Evolutionary conservation across 257 asterid genomes (phyloP).

Genomic region (Solanum pimpinellifolium): DNA sequence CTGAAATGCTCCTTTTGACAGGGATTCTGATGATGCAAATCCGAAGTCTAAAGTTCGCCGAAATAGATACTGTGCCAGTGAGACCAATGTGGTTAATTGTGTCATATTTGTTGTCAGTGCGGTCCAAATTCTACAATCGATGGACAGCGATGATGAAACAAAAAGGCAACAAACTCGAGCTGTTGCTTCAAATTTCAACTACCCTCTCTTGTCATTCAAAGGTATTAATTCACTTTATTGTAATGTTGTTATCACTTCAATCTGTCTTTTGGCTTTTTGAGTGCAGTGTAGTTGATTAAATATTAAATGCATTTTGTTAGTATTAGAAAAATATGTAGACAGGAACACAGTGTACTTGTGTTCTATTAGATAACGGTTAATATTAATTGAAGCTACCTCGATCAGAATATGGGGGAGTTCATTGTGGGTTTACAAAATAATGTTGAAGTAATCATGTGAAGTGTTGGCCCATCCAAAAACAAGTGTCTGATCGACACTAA

Average conservation of each 20-base stretch:
- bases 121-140: constrained; percentile 46
- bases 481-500: neutral
- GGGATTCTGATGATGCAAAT: constrained; percentile 38
- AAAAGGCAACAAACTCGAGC: constrained; percentile 19
- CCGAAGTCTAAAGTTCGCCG: constrained; percentile 29
- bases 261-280: neutral
- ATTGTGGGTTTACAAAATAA: neutral
- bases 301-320: neutral
- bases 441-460: neutral
- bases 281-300: neutral
- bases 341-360: neutral
- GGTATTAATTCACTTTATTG: constrained; percentile 21
- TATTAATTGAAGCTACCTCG: neutral
- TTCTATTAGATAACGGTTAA: neutral
- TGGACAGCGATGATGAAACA: constrained; percentile 29
- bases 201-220: constrained; percentile 58
- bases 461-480: neutral
- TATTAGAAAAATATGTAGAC: neutral
- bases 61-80: constrained; percentile 1
- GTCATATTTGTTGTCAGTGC: constrained; percentile 74
- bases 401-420: neutral
- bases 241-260: neutral
- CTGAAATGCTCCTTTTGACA: constrained; percentile 14
- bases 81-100: constrained; percentile 32
- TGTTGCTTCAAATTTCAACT: constrained; percentile 32